Evolutionary conservation across 2,329 filamentous ascomycete genomes (phyloP), one percentile per base, ranked within the genome.

Genomic region (Penicillium corylophilum): DNA sequence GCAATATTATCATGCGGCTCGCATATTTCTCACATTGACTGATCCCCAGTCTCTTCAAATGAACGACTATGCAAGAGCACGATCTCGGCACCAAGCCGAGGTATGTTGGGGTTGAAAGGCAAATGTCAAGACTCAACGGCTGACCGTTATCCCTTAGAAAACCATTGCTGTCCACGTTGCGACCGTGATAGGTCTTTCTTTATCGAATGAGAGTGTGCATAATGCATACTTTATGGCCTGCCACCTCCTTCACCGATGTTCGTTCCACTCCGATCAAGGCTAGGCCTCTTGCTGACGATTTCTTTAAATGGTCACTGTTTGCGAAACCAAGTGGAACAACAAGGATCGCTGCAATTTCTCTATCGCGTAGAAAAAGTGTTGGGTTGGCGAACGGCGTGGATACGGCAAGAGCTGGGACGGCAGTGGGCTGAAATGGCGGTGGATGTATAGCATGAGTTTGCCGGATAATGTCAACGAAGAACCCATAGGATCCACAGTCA

Each of bases 1-100:
- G 55, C 71, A 73, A 39, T 71, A 74, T 44, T 74, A 73, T 22
- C 68, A 72, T 44, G 62, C 70, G 0, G 56, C 66, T 10, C 62
- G 61, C 26, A 66, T 69, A 8, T 62, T 71, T 7, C 56, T 71
- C 7, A 64, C 66, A 3, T 50, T 64, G n/a, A 67, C 63, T 0
- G 58, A 68, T 28, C 53, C 56, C 6, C 57, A 61, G 22, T 61
- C 60, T 31, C 57, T 53, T 16, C 38, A 49, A 0, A 46, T 59
- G 16, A 64, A 52, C 15, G 66, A 68, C 46, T 70, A 61, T 45
- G 64, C 67, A 39, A 56, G 61, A 13, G 60, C 66, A 2, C 56
- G 63, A 29, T 44, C 54, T 22, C 59, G 59, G 13, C 65, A 66
- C 4, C n/a, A 63, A 10, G 59, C 63, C 47, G 68, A 71, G 53